Evolutionary conservation across 352 stramenopile genomes (phyloP).

Genomic region (Pilasporangium apinafurcum): DNA sequence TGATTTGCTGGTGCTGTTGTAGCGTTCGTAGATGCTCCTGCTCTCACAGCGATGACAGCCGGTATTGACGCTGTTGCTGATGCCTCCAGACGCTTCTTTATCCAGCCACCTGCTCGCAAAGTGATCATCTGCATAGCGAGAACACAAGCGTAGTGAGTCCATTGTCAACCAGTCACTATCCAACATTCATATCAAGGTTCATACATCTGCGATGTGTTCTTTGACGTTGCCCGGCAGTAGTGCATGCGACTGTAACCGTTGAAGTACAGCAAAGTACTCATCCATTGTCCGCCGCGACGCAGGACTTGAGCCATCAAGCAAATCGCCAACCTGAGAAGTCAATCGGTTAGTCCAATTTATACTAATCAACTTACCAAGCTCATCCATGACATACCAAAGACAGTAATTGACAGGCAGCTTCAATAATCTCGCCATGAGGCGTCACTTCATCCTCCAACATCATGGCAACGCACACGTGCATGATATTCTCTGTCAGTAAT

Average conservation of each 20-base stretch:
- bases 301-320: conserved; percentile 77
- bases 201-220: too few relatives aligned
- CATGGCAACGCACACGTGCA: conserved; percentile 81
- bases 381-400: conserved; percentile 24
- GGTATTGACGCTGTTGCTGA: conserved; percentile 3
- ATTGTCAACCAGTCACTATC: too few relatives aligned
- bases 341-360: conserved; percentile 1
- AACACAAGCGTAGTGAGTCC: background rate
- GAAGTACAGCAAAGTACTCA: conserved; percentile 71
- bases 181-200: too few relatives aligned
- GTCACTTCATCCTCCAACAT: conserved; percentile 75
- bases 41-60: background rate
- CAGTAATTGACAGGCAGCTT: conserved; percentile 58
- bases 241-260: conserved; percentile 49
- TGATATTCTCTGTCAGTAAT: conserved; percentile 77
- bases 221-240: too few relatives aligned
- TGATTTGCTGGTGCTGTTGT: background rate
- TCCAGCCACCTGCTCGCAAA: conserved; percentile 41
- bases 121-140: conserved; percentile 23
- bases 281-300: conserved; percentile 77
- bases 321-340: conserved; percentile 50
- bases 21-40: background rate
- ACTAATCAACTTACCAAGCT: background rate
- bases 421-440: conserved; percentile 54
- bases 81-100: conserved; percentile 36